These are phyloP conservation scores for Corynespora cassiicola DNA, from an alignment of 2,329 filamentous ascomycete genomes.

Conservation along the genomic window DNA sequence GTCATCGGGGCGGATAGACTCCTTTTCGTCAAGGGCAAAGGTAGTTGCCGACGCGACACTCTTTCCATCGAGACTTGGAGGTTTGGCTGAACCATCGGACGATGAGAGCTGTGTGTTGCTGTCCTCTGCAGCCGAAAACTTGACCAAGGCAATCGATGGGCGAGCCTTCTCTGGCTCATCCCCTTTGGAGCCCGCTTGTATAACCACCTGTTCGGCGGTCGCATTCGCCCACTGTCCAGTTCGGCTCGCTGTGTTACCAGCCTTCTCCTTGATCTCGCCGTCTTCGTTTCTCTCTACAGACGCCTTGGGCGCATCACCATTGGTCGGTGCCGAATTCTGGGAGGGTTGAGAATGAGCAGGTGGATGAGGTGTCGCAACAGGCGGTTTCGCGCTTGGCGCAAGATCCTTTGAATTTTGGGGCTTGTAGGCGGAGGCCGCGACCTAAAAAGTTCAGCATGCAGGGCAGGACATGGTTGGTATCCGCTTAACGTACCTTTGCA, in stretches of 20 bases:
- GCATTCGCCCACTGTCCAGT: constrained; percentile 31
- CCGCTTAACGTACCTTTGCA: constrained; percentile 68
- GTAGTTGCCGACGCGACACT: constrained; percentile 93
- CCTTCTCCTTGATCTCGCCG: constrained; percentile 22
- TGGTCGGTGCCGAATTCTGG: constrained; percentile 23
- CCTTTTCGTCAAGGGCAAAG: constrained; percentile 96
- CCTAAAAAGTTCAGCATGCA: constrained; percentile 35
- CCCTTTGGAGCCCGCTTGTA: constrained; percentile 55
- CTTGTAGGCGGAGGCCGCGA: constrained; percentile 49
- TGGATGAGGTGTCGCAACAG: constrained; percentile 30
- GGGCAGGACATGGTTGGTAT: background rate
- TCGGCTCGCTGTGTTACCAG: constrained; percentile 28
- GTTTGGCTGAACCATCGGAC: constrained; percentile 74
- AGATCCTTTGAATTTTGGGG: constrained; percentile 33
- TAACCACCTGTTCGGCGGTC: constrained; percentile 24
- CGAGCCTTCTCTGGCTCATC: constrained; percentile 33
- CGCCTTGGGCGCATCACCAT: constrained; percentile 23
- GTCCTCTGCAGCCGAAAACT: constrained; percentile 48
- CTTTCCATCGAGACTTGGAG: constrained; percentile 89
- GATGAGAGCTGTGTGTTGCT: constrained; percentile 55
- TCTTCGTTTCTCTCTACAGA: constrained; percentile 17
- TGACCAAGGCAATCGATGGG: constrained; percentile 34
- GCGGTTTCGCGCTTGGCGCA: constrained; percentile 28
- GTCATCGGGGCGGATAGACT: constrained; percentile 91
- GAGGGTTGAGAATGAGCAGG: constrained; percentile 25